Evolutionary conservation across 2,329 filamentous ascomycete species (phyloP).

Genomic region (Magnaporthiopsis incrustans): DNA sequence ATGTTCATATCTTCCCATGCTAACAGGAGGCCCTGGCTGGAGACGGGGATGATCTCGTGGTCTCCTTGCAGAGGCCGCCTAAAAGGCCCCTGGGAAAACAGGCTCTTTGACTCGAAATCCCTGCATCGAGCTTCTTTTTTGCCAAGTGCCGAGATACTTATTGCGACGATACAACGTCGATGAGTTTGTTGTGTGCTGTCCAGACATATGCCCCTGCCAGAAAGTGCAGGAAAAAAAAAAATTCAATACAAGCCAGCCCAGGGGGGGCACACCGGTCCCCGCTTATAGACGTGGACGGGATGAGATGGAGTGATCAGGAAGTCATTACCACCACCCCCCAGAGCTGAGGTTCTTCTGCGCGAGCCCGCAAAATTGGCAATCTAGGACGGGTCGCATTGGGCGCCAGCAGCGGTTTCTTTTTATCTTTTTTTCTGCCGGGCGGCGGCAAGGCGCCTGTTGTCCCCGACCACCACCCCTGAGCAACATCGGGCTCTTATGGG

Average conservation of each 20-base stretch:
- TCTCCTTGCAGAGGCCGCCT: no score
- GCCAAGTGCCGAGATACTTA: background rate
- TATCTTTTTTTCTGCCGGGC: background rate
- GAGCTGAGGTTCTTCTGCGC: background rate
- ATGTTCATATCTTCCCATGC: no score
- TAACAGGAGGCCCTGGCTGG: no score
- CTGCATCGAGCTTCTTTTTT: background rate
- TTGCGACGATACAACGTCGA: background rate
- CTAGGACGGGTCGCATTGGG: slow-evolving; percentile 1
- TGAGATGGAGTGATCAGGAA: background rate
- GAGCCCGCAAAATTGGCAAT: slow-evolving; percentile 1
- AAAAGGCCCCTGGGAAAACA: no score
- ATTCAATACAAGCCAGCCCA: background rate
- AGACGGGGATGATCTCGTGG: no score
- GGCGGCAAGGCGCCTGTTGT: no score
- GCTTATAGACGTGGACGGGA: background rate
- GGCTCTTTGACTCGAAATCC: background rate
- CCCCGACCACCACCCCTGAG: background rate
- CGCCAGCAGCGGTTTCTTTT: background rate
- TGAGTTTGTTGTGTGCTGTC: background rate
- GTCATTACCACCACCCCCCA: background rate
- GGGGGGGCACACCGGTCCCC: background rate
- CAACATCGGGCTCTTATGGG: background rate
- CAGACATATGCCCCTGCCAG: background rate
- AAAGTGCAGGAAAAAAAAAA: background rate